phyloP scores from a whole-genome alignment of 805 yeast genomes.

The Candida boleticola region DNA sequence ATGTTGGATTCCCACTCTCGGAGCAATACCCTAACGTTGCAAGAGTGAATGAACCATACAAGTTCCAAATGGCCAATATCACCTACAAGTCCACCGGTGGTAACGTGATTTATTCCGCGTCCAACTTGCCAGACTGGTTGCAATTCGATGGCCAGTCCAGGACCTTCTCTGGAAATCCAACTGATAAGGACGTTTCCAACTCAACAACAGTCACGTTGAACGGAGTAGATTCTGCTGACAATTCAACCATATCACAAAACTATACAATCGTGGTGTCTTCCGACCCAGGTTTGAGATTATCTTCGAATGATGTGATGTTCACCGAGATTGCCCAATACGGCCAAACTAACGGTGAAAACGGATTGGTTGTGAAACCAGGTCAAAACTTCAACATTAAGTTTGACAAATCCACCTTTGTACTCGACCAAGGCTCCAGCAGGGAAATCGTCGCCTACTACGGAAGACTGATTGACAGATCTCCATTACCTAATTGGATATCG shows the following conservation, averaged over 20 bases:
- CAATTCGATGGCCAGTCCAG: conserved; percentile 60
- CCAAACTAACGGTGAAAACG: conserved; percentile 70
- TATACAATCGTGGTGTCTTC: conserved; percentile 62
- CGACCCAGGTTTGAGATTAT: conserved; percentile 52
- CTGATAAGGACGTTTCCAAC: conserved; percentile 41
- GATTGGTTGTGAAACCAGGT: conserved; percentile 73
- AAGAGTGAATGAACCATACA: conserved; percentile 57
- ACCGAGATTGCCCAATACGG: conserved; percentile 64
- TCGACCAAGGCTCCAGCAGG: conserved; percentile 42
- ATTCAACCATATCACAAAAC: conserved; percentile 38
- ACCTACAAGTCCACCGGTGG: conserved; percentile 54
- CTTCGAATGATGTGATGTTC: conserved; percentile 42
- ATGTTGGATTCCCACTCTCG: conserved; percentile 71
- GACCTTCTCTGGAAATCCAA: conserved; percentile 69
- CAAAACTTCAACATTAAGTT: conserved; percentile 64
- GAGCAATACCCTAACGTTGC: conserved; percentile 90
- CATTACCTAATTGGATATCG: conserved; percentile 86
- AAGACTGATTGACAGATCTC: conserved; percentile 74
- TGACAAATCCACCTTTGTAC: conserved; percentile 54
- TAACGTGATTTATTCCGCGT: conserved; percentile 52
- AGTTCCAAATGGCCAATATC: conserved; percentile 64
- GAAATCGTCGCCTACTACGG: conserved; percentile 72
- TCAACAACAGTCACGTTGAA: conserved; percentile 45
- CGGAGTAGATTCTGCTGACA: conserved; percentile 65
- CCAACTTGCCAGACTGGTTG: conserved; percentile 75